Percentiles rank a stretch among this genome's conserved stretches.
phyloP scores from a whole-genome alignment of 352 stramenopile species.

The Phytopythium sindhum region DNA sequence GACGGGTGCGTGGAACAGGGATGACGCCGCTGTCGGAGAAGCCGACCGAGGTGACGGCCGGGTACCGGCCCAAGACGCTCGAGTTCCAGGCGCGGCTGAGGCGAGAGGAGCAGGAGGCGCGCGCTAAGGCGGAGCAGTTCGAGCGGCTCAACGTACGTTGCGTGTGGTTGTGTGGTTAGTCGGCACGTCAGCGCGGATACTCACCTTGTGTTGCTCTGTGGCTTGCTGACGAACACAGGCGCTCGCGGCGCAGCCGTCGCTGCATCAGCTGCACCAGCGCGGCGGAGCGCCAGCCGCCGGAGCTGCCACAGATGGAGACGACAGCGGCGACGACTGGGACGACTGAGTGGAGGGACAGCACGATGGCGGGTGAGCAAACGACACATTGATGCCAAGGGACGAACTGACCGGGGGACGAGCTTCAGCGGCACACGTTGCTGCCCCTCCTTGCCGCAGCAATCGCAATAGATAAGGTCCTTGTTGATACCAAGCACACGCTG shows the following conservation, averaged over 20 bases:
- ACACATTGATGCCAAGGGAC: neutral
- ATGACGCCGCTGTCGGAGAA: constrained; percentile 70
- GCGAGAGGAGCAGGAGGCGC: constrained; percentile 63
- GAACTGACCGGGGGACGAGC: neutral
- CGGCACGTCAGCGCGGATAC: neutral
- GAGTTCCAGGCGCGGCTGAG: constrained; percentile 61
- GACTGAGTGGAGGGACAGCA: constrained; percentile 35
- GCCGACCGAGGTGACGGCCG: constrained; percentile 24
- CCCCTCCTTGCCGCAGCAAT: neutral
- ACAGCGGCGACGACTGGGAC: constrained; percentile 84
- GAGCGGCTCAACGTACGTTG: constrained; percentile 61
- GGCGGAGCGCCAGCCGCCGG: constrained; percentile 10
- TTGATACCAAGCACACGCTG: neutral
- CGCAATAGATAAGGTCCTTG: constrained; percentile 37
- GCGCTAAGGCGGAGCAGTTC: constrained; percentile 57
- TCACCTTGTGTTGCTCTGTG: neutral
- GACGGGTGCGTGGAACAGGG: constrained; percentile 11
- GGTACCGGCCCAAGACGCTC: constrained; percentile 50
- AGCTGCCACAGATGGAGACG: constrained; percentile 20
- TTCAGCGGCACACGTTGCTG: neutral
- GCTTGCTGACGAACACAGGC: constrained; percentile 17
- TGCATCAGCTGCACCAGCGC: constrained; percentile 50
- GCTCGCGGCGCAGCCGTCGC: constrained; percentile 64
- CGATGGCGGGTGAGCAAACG: neutral
- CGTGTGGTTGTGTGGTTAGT: neutral